Percentiles rank a stretch among this genome's conserved stretches.
These are phyloP conservation scores for Dentipellis sp. DNA, from an alignment of 768 basidiomycete genomes.

Conservation along the genomic window DNA sequence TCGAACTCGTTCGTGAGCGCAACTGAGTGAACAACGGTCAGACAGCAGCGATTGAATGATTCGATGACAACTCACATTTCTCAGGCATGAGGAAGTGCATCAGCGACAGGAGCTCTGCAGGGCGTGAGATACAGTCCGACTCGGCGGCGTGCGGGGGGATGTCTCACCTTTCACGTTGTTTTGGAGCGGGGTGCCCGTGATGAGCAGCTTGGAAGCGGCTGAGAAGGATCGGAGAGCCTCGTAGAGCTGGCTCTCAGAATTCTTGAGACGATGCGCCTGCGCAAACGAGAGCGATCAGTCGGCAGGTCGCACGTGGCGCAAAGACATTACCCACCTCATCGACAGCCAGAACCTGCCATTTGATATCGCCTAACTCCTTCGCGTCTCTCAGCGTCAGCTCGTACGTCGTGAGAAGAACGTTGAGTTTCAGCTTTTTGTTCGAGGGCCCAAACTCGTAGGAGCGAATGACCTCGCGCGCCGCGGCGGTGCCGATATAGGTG, in stretches of 20 bases:
- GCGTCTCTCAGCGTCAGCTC: conserved; percentile 89
- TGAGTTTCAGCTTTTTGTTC: conserved; percentile 91
- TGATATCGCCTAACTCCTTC: conserved; percentile 84
- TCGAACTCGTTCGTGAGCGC: conserved; percentile 94
- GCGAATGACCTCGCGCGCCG: conserved; percentile 85
- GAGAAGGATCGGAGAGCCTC: conserved; percentile 87
- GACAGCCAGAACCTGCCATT: conserved; percentile 95
- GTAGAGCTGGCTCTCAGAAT: conserved; percentile 94
- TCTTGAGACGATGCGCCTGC: conserved; percentile 95
- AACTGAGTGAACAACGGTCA: conserved; percentile 36
- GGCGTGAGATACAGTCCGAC: background rate
- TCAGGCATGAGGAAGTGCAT: conserved; percentile 99
- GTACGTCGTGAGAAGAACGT: conserved; percentile 94
- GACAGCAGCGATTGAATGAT: background rate
- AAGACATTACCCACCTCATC: conserved; percentile 71
- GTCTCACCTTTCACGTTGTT: conserved; percentile 92
- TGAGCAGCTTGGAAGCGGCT: conserved; percentile 87
- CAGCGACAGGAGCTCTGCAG: conserved; percentile 79
- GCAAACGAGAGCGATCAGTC: background rate
- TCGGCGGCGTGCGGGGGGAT: background rate
- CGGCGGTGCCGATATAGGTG: conserved; percentile 87
- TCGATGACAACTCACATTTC: conserved; percentile 54
- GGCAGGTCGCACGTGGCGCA: background rate
- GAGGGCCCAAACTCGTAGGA: conserved; percentile 84
- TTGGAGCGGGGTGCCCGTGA: conserved; percentile 96